phyloP scores from a whole-genome alignment of 768 basidiomycete genomes.

The Serendipita sp. region DNA sequence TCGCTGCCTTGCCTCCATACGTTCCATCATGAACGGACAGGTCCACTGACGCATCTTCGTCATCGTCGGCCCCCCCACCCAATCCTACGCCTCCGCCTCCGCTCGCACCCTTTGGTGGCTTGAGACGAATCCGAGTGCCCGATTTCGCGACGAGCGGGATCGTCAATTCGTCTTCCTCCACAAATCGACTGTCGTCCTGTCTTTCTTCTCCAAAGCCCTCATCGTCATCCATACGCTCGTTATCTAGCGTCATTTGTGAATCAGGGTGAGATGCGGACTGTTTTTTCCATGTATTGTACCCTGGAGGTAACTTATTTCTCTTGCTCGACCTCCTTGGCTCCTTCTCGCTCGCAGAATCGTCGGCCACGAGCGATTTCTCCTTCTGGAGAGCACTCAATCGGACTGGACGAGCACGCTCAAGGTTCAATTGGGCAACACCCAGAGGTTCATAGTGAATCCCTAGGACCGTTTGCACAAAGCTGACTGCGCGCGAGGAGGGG shows the following conservation, averaged over 20 bases:
- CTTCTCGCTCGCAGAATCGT: neutral
- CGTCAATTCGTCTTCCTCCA: neutral
- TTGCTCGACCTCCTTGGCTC: neutral
- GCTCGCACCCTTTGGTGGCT: neutral
- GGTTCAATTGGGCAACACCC: neutral
- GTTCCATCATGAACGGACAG: neutral
- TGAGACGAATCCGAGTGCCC: neutral
- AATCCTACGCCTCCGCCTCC: too few species aligned
- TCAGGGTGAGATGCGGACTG: neutral
- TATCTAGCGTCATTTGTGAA: neutral
- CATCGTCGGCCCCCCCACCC: neutral
- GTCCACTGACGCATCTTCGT: neutral
- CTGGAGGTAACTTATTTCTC: neutral
- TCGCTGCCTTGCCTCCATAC: neutral
- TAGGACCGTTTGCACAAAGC: neutral
- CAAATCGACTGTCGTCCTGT: too few species aligned
- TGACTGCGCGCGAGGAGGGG: neutral
- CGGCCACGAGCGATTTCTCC: neutral
- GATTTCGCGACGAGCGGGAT: neutral
- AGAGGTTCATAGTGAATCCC: neutral
- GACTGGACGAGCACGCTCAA: neutral
- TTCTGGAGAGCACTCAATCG: neutral
- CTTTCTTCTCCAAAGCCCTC: neutral
- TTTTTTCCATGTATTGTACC: neutral
- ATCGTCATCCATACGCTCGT: neutral